Conservation (phyloP, 495 filamentous ascomycete genomes). For the Patellaria atrata region DNA sequence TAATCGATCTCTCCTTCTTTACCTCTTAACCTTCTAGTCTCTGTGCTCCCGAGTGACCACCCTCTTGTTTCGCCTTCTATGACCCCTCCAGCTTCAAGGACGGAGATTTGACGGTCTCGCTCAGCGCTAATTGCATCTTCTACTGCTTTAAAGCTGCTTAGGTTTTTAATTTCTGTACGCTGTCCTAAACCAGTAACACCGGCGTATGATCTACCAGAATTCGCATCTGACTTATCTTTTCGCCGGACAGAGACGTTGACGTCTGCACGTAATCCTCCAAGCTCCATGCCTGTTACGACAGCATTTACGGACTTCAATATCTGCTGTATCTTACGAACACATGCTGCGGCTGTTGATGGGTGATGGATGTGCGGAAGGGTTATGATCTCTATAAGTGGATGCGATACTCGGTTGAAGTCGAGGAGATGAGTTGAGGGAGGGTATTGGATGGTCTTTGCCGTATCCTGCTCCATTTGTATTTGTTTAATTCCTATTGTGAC, state of each 20-base stretch:
- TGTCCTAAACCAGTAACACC: conserved; percentile 55
- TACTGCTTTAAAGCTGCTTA: conserved; percentile 86
- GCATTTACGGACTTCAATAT: conserved; percentile 69
- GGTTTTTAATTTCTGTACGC: conserved; percentile 93
- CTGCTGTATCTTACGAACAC: conserved; percentile 77
- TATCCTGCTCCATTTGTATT: conserved; percentile 95
- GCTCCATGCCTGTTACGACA: conserved; percentile 80
- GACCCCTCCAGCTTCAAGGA: conserved; percentile 63
- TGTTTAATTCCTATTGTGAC: conserved; percentile 73
- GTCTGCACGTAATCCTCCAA: conserved; percentile 80
- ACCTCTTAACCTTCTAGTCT: conserved; percentile 59
- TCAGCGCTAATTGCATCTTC: conserved; percentile 89
- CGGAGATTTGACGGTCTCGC: conserved; percentile 67
- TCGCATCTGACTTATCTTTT: conserved; percentile 28
- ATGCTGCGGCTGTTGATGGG: conserved; percentile 69
- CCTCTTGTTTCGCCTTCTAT: conserved; percentile 84
- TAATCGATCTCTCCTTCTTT: conserved; percentile 98
- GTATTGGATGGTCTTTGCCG: conserved; percentile 79
- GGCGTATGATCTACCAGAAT: conserved; percentile 30
- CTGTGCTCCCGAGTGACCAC: conserved; percentile 72
- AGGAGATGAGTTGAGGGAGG: conserved; percentile 58
- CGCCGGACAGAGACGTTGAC: conserved; percentile 83
- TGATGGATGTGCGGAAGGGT: conserved; percentile 74
- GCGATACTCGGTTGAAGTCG: conserved; percentile 86
- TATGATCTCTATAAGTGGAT: conserved; percentile 90